Percentiles rank a stretch among this genome's conserved stretches.
phyloP scores from a whole-genome alignment of 129 eudicot genomes.

The Glebionis coronaria region DNA sequence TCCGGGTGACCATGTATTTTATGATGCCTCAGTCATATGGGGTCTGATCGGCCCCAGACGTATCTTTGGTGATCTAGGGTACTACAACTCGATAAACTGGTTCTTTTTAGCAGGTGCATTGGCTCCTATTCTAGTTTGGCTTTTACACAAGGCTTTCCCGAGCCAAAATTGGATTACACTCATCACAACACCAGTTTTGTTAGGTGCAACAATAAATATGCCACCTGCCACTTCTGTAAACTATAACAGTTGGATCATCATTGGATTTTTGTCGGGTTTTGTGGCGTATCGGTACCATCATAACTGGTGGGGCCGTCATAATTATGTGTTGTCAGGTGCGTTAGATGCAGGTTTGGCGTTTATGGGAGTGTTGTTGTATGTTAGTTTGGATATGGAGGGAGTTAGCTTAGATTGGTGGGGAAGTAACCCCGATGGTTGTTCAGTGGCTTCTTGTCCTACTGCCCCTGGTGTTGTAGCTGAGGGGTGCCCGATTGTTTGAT shows the following conservation, averaged over 20 bases:
- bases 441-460: slow-evolving; percentile 42
- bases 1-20: slow-evolving; percentile 85
- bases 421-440: slow-evolving; percentile 36
- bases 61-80: slow-evolving; percentile 73
- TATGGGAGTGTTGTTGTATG: slow-evolving; percentile 36
- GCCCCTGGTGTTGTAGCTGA: slow-evolving; percentile 40
- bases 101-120: slow-evolving; percentile 76
- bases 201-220: slow-evolving; percentile 38
- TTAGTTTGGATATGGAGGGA: slow-evolving; percentile 20
- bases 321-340: slow-evolving; percentile 44
- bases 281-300: slow-evolving; percentile 26
- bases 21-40: slow-evolving; percentile 92
- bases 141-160: slow-evolving; percentile 55
- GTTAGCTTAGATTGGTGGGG: slow-evolving; percentile 41
- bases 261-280: slow-evolving; percentile 35
- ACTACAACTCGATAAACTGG: slow-evolving; percentile 77
- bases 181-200: slow-evolving; percentile 37
- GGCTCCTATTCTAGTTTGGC: slow-evolving; percentile 60
- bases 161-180: slow-evolving; percentile 40
- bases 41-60: slow-evolving; percentile 81
- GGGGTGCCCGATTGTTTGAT: slow-evolving; percentile 24
- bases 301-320: slow-evolving; percentile 43
- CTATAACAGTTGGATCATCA: slow-evolving; percentile 38
- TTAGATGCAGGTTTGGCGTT: slow-evolving; percentile 60
- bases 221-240: slow-evolving; percentile 54